Evolutionary conservation across 805 yeast genomes (phyloP), one percentile per base, ranked within the genome.

Genomic region (Jamesozyma rosinii): DNA sequence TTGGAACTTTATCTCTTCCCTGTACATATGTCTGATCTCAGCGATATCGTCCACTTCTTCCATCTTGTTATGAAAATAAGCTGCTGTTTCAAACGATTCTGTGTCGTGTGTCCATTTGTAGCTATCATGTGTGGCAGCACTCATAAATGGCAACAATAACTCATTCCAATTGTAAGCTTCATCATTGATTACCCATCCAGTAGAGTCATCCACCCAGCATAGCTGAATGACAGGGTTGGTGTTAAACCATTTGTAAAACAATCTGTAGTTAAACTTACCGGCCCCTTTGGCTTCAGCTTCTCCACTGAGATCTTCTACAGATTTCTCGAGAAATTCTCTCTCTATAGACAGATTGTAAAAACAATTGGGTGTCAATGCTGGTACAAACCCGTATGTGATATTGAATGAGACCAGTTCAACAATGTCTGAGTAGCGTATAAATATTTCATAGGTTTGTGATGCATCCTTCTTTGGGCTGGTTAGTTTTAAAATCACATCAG

Each of bases 351-450:
- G 11, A 33, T 50, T 47, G 43, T 46, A 44, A 34, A 44, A 48
- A 27, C 48, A 50, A 14, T 6, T 37, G 36, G 9, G 39, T 22
- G 32, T 59, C 5, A 46, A 32, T 9, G 40, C 48, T 5, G 79
- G 79, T 3, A 70, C 51, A 48, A 75, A 75, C 1, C 79, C 78
- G 51, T 75, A 74, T 3, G 64, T 63, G 35, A 61, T 54, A 21
- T 64, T 60, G 46, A 73, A 69, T 29, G 57, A 55, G 29, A 61
- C 55, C 19, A 70, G 42, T 44, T 74, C 76, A 44, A 71, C 76
- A 3, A 53, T 45, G n/a, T 65, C 66, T 3, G 70, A 57, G 46
- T 75, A 75, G 40, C 69, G 61, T 26, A 75, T 74, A 37, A 66
- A 69, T 1, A 74, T 49, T 47, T 75, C 76, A 24, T 43, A 44